These are phyloP conservation scores for Uronychia setigera DNA, from an alignment of 73 alveolate species.

Conservation along the genomic window DNA sequence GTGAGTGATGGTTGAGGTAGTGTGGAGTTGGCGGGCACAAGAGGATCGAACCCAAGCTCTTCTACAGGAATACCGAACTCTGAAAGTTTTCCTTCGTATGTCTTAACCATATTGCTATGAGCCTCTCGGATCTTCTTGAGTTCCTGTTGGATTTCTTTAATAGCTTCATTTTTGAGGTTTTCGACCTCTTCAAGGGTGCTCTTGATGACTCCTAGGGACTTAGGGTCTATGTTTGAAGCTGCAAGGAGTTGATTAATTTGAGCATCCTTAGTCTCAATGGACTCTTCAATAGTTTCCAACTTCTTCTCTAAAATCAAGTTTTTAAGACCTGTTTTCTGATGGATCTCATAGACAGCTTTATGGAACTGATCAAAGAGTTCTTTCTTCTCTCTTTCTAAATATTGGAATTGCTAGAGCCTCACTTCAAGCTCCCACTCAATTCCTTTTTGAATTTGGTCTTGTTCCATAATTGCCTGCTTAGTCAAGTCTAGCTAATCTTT, in stretches of 20 bases:
- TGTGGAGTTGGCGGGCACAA: slow-evolving; percentile 89
- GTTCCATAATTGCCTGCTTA: slow-evolving; percentile 76
- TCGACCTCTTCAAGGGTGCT: slow-evolving; percentile 97
- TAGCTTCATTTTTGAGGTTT: slow-evolving; percentile 91
- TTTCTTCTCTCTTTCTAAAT: slow-evolving; percentile 91
- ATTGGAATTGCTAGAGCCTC: slow-evolving; percentile 87
- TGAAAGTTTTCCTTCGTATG: slow-evolving; percentile 98
- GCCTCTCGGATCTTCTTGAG: slow-evolving; percentile 97
- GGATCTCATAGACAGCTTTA: slow-evolving; percentile 86
- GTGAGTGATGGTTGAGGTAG: slow-evolving; percentile 4
- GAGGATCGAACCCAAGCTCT: slow-evolving; percentile 99
- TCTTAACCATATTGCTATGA: slow-evolving; percentile 98
- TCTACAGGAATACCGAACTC: slow-evolving; percentile 99
- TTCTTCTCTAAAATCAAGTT: slow-evolving; percentile 93
- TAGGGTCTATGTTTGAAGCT: slow-evolving; percentile 94
- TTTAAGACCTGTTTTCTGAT: slow-evolving; percentile 93
- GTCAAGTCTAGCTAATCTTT: slow-evolving; percentile 79
- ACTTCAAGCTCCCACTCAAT: slow-evolving; percentile 97
- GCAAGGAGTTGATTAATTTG: slow-evolving; percentile 91
- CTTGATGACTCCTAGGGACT: slow-evolving; percentile 79
- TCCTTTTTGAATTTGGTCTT: slow-evolving; percentile 79
- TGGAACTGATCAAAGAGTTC: slow-evolving; percentile 90
- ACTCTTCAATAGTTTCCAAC: slow-evolving; percentile 90
- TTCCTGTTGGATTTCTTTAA: slow-evolving; percentile 94
- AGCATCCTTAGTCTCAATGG: slow-evolving; percentile 95